Conservation (phyloP, 768 basidiomycete species). For the Lentinula sp. region DNA sequence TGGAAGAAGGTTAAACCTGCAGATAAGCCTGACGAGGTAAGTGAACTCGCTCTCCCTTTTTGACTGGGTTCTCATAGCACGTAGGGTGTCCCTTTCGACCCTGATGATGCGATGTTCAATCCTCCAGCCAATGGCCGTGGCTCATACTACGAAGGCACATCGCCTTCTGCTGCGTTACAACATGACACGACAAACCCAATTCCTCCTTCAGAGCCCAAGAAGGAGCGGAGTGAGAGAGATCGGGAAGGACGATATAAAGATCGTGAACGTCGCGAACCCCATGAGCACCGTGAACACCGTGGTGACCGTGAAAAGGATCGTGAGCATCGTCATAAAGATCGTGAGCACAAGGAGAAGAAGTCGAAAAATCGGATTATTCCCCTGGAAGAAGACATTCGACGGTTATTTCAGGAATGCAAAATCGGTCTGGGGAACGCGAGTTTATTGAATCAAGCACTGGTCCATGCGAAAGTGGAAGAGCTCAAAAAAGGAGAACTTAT, state of each 20-base stretch:
- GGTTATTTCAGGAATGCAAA: conserved; percentile 80
- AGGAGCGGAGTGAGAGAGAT: conserved; percentile 11
- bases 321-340: conserved; percentile 8
- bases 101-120: conserved; percentile 74
- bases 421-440: conserved; percentile 78
- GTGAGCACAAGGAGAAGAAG: conserved; percentile 14
- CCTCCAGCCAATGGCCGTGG: conserved; percentile 41
- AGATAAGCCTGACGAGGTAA: conserved; percentile 76
- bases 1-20: conserved; percentile 79
- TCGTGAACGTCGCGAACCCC: conserved; percentile 13
- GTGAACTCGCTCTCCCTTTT: conserved; percentile 4
- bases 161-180: neutral
- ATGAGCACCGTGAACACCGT: neutral
- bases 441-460: conserved; percentile 65
- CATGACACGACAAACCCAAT: neutral
- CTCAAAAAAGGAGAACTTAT: conserved; percentile 41
- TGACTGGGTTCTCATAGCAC: neutral
- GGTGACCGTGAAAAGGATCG: neutral
- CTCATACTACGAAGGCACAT: conserved; percentile 21
- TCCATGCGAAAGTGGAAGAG: conserved; percentile 65
- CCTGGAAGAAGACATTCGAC: conserved; percentile 77
- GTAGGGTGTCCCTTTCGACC: conserved; percentile 73
- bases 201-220: neutral
- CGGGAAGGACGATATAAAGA: conserved; percentile 22
- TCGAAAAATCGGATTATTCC: conserved; percentile 44